A percentile compares a stretch with the other conserved stretches of the same genome.
phyloP scores from a whole-genome alignment of 805 yeast genomes.

The Monosporozyma yasuniensis region DNA sequence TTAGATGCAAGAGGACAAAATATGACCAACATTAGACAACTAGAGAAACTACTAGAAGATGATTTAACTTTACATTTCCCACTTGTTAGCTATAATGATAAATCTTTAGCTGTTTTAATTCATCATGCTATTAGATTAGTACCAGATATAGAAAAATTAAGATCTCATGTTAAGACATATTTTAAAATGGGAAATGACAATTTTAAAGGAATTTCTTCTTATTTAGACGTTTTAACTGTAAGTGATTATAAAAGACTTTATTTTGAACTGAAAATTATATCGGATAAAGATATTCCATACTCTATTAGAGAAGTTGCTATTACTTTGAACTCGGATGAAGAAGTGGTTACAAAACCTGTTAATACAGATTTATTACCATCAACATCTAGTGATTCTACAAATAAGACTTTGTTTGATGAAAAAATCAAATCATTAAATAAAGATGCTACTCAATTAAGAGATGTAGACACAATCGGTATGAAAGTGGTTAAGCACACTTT shows the following conservation, averaged over 20 bases:
- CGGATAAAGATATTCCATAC: conserved; percentile 21
- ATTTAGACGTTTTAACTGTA: conserved; percentile 23
- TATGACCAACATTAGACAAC: conserved; percentile 27
- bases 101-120: conserved; percentile 52
- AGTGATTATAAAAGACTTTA: conserved; percentile 33
- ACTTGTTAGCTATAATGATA: conserved; percentile 38
- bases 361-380: neutral
- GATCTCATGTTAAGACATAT: conserved; percentile 11
- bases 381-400: neutral
- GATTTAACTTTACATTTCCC: conserved; percentile 36
- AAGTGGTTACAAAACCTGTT: neutral
- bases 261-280: conserved; percentile 27
- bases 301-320: conserved; percentile 9
- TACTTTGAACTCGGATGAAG: neutral
- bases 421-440: conserved; percentile 40
- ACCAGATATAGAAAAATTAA: neutral
- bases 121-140: conserved; percentile 33
- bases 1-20: conserved; percentile 27
- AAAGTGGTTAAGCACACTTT: conserved; percentile 71
- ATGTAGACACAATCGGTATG: conserved; percentile 73
- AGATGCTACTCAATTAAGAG: conserved; percentile 42
- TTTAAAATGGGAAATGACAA: conserved; percentile 16
- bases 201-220: conserved; percentile 13
- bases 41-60: conserved; percentile 30
- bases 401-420: neutral